Conservation (phyloP, 306 rosid genomes). For the Chamaecrista fasciculata region DNA sequence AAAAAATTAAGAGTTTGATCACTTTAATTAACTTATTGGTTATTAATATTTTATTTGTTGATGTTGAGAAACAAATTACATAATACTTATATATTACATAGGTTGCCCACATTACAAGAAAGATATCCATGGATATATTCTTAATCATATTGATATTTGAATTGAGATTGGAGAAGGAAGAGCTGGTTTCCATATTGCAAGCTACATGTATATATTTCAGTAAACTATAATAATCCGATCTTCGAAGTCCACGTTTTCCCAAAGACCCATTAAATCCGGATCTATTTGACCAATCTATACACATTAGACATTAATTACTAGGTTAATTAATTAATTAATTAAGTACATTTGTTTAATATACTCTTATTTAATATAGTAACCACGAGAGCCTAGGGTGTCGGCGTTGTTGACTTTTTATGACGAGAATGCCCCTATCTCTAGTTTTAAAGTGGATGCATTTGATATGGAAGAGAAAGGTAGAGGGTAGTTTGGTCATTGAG, state of each 20-base stretch:
- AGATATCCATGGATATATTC: not conserved
- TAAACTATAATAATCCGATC: not conserved
- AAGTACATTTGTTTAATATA: conserved; percentile 9
- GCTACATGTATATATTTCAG: not conserved
- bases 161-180: not conserved
- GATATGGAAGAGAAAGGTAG: not conserved
- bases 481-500: conserved; percentile 13
- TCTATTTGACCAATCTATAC: conserved; percentile 34
- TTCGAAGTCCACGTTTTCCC: conserved; percentile 29
- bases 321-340: conserved; percentile 18
- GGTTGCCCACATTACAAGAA: not conserved
- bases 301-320: conserved; percentile 2
- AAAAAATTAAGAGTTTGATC: no score
- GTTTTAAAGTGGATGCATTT: no score
- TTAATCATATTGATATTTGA: not conserved
- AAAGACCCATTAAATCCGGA: conserved; percentile 30
- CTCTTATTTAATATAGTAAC: conserved; percentile 1
- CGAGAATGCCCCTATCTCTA: conserved; percentile 35
- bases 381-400: conserved; percentile 47
- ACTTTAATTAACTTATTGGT: no score
- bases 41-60: not conserved
- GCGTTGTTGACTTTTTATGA: conserved; percentile 48
- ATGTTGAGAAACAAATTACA: not conserved
- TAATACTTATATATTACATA: not conserved
- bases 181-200: conserved; percentile 3